A percentile compares a stretch with the other conserved stretches of the same genome.
These are phyloP conservation scores for Acanthamoeba triangularis DNA, from an alignment of 208 protist genomes.

Conservation along the genomic window DNA sequence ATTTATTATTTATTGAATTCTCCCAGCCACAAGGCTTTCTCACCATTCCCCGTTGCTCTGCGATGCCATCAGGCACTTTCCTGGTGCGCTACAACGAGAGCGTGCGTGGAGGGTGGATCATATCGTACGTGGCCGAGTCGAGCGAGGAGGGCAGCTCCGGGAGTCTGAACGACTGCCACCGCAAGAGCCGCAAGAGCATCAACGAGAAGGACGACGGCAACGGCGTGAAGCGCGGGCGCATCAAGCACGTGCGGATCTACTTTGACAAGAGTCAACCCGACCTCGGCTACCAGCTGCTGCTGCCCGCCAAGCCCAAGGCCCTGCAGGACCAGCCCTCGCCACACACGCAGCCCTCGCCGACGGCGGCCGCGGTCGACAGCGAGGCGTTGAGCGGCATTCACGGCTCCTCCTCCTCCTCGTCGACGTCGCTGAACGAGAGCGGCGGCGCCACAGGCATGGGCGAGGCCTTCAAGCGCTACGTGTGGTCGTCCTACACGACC, in stretches of 20 bases:
- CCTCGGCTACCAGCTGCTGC: constrained; percentile 70
- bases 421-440: constrained; percentile 25
- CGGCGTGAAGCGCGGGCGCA: constrained; percentile 9
- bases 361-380: neutral
- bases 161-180: neutral
- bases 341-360: neutral
- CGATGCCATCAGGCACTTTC: constrained; percentile 24
- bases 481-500: constrained; percentile 72
- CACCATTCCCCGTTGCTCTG: neutral
- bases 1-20: too few species aligned
- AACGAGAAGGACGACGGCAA: constrained; percentile 25
- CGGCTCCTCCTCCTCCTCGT: constrained; percentile 30
- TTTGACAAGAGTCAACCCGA: constrained; percentile 59
- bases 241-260: constrained; percentile 72
- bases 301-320: constrained; percentile 59
- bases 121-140: constrained; percentile 52
- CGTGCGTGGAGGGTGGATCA: constrained; percentile 72
- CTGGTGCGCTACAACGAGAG: constrained; percentile 76
- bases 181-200: constrained; percentile 56
- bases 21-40: too few species aligned
- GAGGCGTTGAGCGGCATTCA: neutral
- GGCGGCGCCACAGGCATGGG: neutral
- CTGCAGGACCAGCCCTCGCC: constrained; percentile 20
- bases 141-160: constrained; percentile 34
- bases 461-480: constrained; percentile 54